Percentiles rank a stretch among this genome's conserved stretches.
Evolutionary conservation across 164 flowering plant genomes (phyloP).

Genomic region (Sedum album): DNA sequence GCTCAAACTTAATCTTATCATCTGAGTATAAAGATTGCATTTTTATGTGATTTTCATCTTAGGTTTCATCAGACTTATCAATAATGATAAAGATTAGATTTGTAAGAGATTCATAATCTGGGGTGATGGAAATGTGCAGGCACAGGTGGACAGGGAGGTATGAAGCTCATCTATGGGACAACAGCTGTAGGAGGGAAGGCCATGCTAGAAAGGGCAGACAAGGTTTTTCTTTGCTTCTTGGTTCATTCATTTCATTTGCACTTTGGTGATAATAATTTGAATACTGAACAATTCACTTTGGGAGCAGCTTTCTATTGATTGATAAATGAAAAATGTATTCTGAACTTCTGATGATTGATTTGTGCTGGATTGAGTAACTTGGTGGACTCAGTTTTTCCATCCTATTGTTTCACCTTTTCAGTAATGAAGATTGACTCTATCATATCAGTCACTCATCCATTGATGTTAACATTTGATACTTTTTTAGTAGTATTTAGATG

Average conservation of each 20-base stretch:
- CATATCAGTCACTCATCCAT: background rate
- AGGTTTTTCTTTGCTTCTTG: conserved; percentile 33
- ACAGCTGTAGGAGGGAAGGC: no score
- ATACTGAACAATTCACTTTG: no score
- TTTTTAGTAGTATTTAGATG: no score
- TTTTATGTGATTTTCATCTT: background rate
- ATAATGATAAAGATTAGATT: background rate
- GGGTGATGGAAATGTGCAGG: conserved; percentile 24
- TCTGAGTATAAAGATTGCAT: background rate
- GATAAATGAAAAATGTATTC: background rate
- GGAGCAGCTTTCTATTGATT: background rate
- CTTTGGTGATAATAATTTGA: background rate
- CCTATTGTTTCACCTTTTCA: background rate
- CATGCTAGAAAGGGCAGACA: no score
- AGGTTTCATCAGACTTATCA: background rate
- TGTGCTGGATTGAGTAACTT: background rate
- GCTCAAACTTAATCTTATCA: no score
- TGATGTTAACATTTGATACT: background rate
- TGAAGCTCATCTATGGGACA: no score
- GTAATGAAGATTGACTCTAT: background rate
- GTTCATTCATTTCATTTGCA: background rate
- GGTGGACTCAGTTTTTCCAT: background rate
- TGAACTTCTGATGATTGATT: background rate
- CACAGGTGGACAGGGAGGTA: no score
- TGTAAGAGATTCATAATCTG: background rate